phyloP scores from a whole-genome alignment of 2,329 filamentous ascomycete species.

The Didymosphaeria variabile region DNA sequence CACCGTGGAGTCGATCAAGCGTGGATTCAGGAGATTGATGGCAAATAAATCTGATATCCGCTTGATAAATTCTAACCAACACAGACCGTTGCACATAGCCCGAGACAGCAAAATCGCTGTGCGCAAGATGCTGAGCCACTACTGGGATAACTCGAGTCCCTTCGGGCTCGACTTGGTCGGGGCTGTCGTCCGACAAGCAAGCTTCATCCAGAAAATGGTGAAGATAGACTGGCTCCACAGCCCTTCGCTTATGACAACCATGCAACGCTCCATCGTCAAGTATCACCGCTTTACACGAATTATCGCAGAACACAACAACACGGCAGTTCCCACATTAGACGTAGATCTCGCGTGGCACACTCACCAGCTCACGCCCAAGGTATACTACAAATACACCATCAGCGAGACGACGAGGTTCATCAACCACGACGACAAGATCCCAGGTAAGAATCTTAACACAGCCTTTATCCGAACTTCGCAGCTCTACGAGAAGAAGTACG shows the following conservation, averaged over 20 bases:
- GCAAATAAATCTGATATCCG: background rate
- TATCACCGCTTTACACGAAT: slow-evolving; percentile 71
- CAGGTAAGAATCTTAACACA: slow-evolving; percentile 69
- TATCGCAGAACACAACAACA: slow-evolving; percentile 58
- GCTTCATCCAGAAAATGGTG: slow-evolving; percentile 75
- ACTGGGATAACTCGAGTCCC: slow-evolving; percentile 72
- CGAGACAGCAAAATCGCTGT: slow-evolving; percentile 53
- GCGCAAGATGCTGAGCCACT: slow-evolving; percentile 74
- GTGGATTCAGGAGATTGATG: slow-evolving; percentile 20
- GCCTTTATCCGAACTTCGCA: slow-evolving; percentile 78
- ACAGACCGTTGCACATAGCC: slow-evolving; percentile 18
- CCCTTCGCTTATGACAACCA: slow-evolving; percentile 69
- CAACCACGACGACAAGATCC: slow-evolving; percentile 86
- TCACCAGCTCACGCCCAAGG: slow-evolving; percentile 72
- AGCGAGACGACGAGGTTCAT: slow-evolving; percentile 66
- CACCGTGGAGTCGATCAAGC: slow-evolving; percentile 22
- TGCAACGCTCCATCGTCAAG: slow-evolving; percentile 70
- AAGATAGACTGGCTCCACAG: slow-evolving; percentile 81
- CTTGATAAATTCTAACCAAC: slow-evolving; percentile 46
- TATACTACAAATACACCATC: slow-evolving; percentile 70
- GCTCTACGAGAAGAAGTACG: slow-evolving; percentile 71
- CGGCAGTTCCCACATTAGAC: slow-evolving; percentile 76
- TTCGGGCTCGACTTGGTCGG: slow-evolving; percentile 73
- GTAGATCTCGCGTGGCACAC: slow-evolving; percentile 82
- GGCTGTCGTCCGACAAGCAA: slow-evolving; percentile 71